These are phyloP conservation scores for Emmonsiellopsis sp. DNA, from an alignment of 2,329 filamentous ascomycete species.

Conservation along the genomic window DNA sequence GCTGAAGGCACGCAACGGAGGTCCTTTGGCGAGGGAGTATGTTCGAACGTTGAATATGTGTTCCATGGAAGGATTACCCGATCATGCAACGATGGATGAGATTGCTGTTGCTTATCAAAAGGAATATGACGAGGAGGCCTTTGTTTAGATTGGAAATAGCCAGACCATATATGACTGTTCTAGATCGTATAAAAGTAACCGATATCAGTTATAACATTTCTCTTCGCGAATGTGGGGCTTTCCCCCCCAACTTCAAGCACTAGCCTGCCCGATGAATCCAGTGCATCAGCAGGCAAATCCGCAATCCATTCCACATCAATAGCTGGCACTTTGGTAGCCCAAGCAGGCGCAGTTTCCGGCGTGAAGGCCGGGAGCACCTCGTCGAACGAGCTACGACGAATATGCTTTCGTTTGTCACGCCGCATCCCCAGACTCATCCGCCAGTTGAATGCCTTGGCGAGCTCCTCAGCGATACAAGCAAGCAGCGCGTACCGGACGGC, in stretches of 20 bases:
- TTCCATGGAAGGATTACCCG: constrained; percentile 6
- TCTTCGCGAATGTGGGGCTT: constrained; percentile 9
- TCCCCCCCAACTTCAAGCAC: constrained; percentile 12
- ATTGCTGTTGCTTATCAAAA: constrained; percentile 5
- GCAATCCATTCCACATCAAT: constrained; percentile 7
- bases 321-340: constrained; percentile 12
- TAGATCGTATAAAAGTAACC: constrained; percentile 16
- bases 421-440: constrained; percentile 15
- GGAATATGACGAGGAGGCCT: constrained; percentile 15
- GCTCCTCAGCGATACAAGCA: constrained; percentile 17
- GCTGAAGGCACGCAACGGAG: constrained; percentile 2
- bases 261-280: constrained; percentile 7
- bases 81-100: constrained; percentile 4
- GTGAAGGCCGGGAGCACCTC: constrained; percentile 10
- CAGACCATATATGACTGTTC: not conserved
- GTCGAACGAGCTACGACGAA: constrained; percentile 10
- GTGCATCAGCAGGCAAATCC: constrained; percentile 3
- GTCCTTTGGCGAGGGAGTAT: constrained; percentile 2
- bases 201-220: constrained; percentile 13
- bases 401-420: constrained; percentile 10
- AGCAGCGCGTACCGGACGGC: constrained; percentile 21
- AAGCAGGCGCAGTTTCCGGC: constrained; percentile 11
- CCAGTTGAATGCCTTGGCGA: constrained; percentile 20
- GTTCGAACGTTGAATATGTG: constrained; percentile 7
- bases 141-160: not conserved